Conservation (phyloP, 2,329 filamentous ascomycete species). For the Phaeosphaeriaceae sp. region DNA sequence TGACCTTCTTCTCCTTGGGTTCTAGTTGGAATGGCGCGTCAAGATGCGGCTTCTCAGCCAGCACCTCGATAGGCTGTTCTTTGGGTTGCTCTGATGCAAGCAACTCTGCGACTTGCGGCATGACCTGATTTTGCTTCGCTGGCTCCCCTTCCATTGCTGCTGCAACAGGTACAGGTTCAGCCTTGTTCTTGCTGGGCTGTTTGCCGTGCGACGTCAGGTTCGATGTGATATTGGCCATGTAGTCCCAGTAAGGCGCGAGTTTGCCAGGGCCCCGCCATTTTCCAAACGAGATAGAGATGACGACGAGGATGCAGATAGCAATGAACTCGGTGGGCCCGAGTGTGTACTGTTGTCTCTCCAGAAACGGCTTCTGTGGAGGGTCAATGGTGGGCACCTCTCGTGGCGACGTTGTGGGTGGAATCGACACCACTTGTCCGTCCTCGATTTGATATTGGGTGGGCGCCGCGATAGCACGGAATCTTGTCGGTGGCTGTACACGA, state of each 20-base stretch:
- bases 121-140: slow-evolving; percentile 6
- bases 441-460: slow-evolving; percentile 30
- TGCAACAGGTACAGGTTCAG: slow-evolving; percentile 9
- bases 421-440: slow-evolving; percentile 27
- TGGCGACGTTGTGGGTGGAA: slow-evolving; percentile 28
- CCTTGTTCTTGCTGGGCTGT: slow-evolving; percentile 15
- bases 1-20: slow-evolving; percentile 41
- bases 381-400: slow-evolving; percentile 29
- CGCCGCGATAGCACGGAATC: slow-evolving; percentile 32
- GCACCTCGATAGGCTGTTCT: slow-evolving; percentile 3
- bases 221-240: slow-evolving; percentile 7
- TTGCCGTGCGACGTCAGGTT: slow-evolving; percentile 11
- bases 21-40: slow-evolving; percentile 20
- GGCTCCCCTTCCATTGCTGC: slow-evolving; percentile 6
- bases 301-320: slow-evolving; percentile 7
- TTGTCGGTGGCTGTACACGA: slow-evolving; percentile 26
- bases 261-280: slow-evolving; percentile 14
- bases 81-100: slow-evolving; percentile 5
- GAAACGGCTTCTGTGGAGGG: slow-evolving; percentile 21
- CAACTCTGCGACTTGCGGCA: slow-evolving; percentile 9
- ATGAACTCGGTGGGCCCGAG: background rate
- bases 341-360: slow-evolving; percentile 8
- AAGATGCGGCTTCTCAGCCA: slow-evolving; percentile 6
- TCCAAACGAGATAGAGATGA: slow-evolving; percentile 10
- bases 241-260: slow-evolving; percentile 21